These are phyloP conservation scores for Aeschynomene evenia DNA, from an alignment of 306 rosid species.

Conservation along the genomic window DNA sequence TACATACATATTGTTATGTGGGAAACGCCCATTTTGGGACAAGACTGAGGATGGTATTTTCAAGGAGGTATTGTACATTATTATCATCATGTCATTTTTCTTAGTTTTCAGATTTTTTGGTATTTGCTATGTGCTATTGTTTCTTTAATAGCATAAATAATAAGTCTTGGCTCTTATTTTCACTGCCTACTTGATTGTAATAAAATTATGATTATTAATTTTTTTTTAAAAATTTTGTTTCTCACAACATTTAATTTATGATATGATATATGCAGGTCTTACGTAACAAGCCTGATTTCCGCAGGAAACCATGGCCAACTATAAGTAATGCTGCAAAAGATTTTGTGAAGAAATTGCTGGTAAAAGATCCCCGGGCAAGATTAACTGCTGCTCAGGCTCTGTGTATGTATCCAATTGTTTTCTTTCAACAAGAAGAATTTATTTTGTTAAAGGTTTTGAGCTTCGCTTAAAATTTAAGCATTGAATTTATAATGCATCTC, in stretches of 20 bases:
- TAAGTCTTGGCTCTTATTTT: background rate
- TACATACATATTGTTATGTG: slow-evolving; percentile 84
- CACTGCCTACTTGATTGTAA: background rate
- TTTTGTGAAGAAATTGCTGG: slow-evolving; percentile 74
- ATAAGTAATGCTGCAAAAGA: slow-evolving; percentile 69
- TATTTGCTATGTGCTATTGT: background rate
- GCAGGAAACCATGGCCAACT: slow-evolving; percentile 79
- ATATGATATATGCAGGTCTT: slow-evolving; percentile 49
- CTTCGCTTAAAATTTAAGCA: background rate
- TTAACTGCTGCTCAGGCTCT: slow-evolving; percentile 91
- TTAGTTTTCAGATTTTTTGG: slow-evolving; percentile 3
- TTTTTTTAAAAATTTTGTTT: background rate
- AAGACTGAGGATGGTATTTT: slow-evolving; percentile 93
- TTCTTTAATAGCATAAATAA: background rate
- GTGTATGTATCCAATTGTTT: slow-evolving; percentile 49
- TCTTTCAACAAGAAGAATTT: background rate
- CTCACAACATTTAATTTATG: background rate
- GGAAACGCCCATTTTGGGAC: slow-evolving; percentile 95
- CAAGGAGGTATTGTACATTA: slow-evolving; percentile 64
- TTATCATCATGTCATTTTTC: slow-evolving; percentile 28
- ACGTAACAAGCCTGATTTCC: slow-evolving; percentile 79
- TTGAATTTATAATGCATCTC: slow-evolving; percentile 3
- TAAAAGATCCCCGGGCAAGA: slow-evolving; percentile 81
- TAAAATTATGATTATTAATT: background rate
- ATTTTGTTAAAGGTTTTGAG: background rate